Base-by-base conservation (phyloP, 352 stramenopile genomes). In the Pythium aquatile region DNA sequence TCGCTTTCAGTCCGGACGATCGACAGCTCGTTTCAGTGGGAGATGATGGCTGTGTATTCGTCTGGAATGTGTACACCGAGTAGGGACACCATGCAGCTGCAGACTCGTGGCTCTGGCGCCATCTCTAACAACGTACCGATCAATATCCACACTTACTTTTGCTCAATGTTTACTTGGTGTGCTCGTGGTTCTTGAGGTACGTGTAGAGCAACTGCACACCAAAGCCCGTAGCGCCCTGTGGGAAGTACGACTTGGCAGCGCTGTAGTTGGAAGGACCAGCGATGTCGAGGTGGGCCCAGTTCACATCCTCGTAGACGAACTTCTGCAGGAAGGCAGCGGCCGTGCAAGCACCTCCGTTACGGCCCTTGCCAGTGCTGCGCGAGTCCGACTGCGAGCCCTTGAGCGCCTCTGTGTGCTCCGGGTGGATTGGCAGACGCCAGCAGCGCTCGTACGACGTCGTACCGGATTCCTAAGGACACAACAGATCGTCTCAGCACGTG, bases 281-380 rank as follows among this genome's bases (percentile, higher is more conserved):
- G 61, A 97, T 97, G 69, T 97, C 90, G 49, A 97, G 60, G 74
- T 97, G 90, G 6, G 88, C 89, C 90, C 90, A 97, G 55, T 88
- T 65, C 20, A 96, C 81, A 47, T 85, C 85, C 58, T 94, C 80
- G 40, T 92, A 82, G 5, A 97, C 72, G 64, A 97, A 97, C 67
- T 96, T 85, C 67, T 96, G 79, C 37, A 97, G 67, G 68, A 97
- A 97, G 9, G 90, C 90, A 17, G 90, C 90, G 7, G 90, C 90
- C 7, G 87, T 95, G 65, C 73, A 91, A 0, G 90, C 88, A 24
- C 90, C 90, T 33, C 85, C 88, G 55, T 93, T 90, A 52, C 89
- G 86, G 29, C 72, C 76, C 57, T 87, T 89, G 60, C 87, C 73
- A 20, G 77, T 92, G 70, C 87, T 95, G 33, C 87, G 87, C 35